Evolutionary conservation across 176 grass and related monocot genomes (phyloP), one percentile per base, ranked within the genome.

Genomic region (Saccharum spontaneum): DNA sequence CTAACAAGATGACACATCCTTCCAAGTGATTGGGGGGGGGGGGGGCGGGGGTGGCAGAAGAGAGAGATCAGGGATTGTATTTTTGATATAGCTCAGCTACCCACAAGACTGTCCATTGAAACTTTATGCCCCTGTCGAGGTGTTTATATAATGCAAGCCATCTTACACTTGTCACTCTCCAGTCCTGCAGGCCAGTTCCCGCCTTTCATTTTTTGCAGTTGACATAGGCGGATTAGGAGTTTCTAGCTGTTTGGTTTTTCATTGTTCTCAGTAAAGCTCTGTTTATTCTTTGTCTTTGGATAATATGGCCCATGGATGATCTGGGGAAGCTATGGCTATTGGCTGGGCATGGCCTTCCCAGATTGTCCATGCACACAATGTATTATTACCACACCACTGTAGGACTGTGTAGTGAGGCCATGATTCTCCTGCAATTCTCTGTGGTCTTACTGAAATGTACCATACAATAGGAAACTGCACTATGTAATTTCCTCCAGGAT

Each of bases 1-100:
- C 90, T 92, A 89, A 82, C 83, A 89, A 92, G 86, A 89, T 92
- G 84, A 86, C 83, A 88, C 7, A 52, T 68, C 49, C n/a, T 87
- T 89, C 87, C 15, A 43, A 40, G 62, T 28, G 50, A 79, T 64
- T 64, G 28, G 28, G 28, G 28, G 28, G 28, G 28, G 28, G 28
- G 28, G 28, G 28, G 28, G 28, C 1, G 28, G 28, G 30, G 89
- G 75, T 63, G 70, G 41, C 34, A 34, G n/a, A 73, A 62, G 34
- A 45, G 41, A 67, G 37, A 71, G 49, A 22, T 84, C 62, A 76
- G 49, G 40, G 69, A 62, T 79, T 83, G 71, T 76, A 62, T 52
- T 64, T 75, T 69, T 80, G 23, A 38, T 79, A 87, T 52, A 79
- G 28, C 76, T 69, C 50, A 80, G 38, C 11, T 80, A 60, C 16